Base-by-base conservation (phyloP, 148 eudicot genomes). In the Fagopyrum homotropicum region DNA sequence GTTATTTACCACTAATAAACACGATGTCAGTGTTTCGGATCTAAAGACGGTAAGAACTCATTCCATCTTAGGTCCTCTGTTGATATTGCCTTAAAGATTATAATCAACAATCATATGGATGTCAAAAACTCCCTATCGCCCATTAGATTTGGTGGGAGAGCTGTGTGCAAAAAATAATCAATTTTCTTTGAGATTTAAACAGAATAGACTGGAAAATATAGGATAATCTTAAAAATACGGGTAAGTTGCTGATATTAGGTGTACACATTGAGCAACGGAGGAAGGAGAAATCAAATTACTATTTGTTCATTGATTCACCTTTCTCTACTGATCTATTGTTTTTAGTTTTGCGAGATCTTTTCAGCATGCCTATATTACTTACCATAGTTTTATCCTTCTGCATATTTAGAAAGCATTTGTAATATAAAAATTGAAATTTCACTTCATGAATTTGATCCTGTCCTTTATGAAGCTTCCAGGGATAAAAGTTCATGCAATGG, bases 11-110 rank as follows among this genome's bases (percentile, higher is more conserved):
- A 82, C 90, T 45, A 97, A 95, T 77, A 81, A 81, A 63, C 96
- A 92, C 69, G 82, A 90, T 74, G 97, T 95, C 80, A 83, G 97
- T 80, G 80, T 95, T 73, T 95, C 97, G 98, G 97, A 95, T 86
- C 97, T 97, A 71, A 91, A 90, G 26, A 89, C 99, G 73, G 99
- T 95, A 85, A 76, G 86, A 70, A 75, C 71, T 30, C 35, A 12
- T 30, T 17, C 11, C n/a, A 10, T 70, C 17, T 81, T 79, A 52
- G 43, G 10, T 35, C 1, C 59, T 68, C 47, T 79, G 44, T 56
- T 66, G 17, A 72, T 46, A 79, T 16, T 19, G 72, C n/a, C 6
- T 16, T 26, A 59, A 6, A n/a, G 7, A 7, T 35, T 17, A 16
- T 14, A 9, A 26, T 10, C n/a, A n/a, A n/a, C n/a, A n/a, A n/a